Evolutionary conservation across 208 protist species (phyloP).

Genomic region (Leishmania arabica): DNA sequence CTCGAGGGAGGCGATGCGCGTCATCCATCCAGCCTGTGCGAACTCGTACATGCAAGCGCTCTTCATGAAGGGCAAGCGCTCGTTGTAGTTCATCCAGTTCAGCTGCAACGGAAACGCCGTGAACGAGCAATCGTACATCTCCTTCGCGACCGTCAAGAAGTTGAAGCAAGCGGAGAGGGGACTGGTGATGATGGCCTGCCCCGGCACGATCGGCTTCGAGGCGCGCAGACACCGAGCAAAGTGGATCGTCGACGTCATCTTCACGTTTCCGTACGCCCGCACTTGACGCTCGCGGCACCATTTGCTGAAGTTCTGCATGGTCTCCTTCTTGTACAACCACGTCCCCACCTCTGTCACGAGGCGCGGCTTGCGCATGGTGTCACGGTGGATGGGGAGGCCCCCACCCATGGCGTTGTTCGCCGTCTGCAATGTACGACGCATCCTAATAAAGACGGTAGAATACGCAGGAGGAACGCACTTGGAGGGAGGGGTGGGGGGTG

Average conservation of each 20-base stretch:
- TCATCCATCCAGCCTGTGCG: conserved; percentile 77
- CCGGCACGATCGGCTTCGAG: conserved; percentile 49
- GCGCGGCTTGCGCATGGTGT: conserved; percentile 56
- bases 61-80: conserved; percentile 58
- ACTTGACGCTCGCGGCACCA: conserved; percentile 75
- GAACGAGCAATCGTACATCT: conserved; percentile 57
- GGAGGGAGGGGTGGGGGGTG: too few species aligned
- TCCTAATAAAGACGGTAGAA: neutral
- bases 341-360: conserved; percentile 76
- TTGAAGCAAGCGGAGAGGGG: conserved; percentile 77
- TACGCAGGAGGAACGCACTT: neutral
- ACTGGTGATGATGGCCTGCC: conserved; percentile 78
- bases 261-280: conserved; percentile 73
- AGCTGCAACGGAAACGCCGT: conserved; percentile 70
- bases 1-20: conserved; percentile 73
- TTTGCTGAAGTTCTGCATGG: conserved; percentile 60
- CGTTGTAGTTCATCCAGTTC: conserved; percentile 91
- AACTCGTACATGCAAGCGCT: conserved; percentile 63
- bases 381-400: conserved; percentile 49
- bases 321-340: conserved; percentile 83
- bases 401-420: conserved; percentile 10
- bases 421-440: conserved; percentile 18
- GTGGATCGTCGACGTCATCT: conserved; percentile 69
- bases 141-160: conserved; percentile 66
- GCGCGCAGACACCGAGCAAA: conserved; percentile 77